Evolutionary conservation across 2,329 filamentous ascomycete species (phyloP).

Genomic region (Penicillium expansum): DNA sequence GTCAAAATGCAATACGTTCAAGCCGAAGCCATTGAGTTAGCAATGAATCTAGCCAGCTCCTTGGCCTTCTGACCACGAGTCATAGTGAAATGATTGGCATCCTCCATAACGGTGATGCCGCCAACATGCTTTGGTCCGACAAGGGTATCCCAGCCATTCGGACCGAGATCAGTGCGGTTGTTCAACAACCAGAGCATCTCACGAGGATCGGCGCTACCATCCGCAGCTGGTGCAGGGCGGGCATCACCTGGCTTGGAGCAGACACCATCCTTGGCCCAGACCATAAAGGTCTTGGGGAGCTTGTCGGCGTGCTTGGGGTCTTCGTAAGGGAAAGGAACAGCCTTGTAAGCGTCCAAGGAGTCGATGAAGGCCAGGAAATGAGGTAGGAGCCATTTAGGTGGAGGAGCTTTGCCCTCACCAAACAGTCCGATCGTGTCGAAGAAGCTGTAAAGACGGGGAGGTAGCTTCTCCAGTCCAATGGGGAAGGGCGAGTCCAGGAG

Average conservation of each 20-base stretch:
- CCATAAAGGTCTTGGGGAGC: slow-evolving; percentile 44
- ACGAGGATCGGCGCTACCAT: slow-evolving; percentile 43
- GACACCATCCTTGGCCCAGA: slow-evolving; percentile 51
- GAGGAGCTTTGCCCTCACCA: slow-evolving; percentile 43
- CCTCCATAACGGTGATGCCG: slow-evolving; percentile 33
- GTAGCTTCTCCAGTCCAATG: slow-evolving; percentile 66
- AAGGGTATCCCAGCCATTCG: slow-evolving; percentile 49
- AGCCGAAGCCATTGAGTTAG: slow-evolving; percentile 22
- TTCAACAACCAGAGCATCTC: slow-evolving; percentile 52
- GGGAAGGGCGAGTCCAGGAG: slow-evolving; percentile 67
- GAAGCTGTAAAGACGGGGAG: slow-evolving; percentile 52
- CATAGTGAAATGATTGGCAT: slow-evolving; percentile 39
- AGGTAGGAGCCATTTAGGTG: slow-evolving; percentile 51
- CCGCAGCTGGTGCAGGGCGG: slow-evolving; percentile 39
- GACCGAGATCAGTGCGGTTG: slow-evolving; percentile 48
- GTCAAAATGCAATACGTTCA: slow-evolving; percentile 10
- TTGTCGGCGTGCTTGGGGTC: slow-evolving; percentile 31
- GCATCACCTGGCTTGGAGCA: slow-evolving; percentile 44
- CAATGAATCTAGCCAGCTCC: slow-evolving; percentile 32
- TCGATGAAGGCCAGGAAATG: slow-evolving; percentile 53
- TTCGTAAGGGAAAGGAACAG: slow-evolving; percentile 30
- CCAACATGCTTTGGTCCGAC: slow-evolving; percentile 40
- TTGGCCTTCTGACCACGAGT: slow-evolving; percentile 31
- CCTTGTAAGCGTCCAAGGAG: slow-evolving; percentile 47
- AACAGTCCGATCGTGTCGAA: slow-evolving; percentile 50